Base-by-base conservation (phyloP, 169 alveolate genomes). In the Cryptosporidium canis region DNA sequence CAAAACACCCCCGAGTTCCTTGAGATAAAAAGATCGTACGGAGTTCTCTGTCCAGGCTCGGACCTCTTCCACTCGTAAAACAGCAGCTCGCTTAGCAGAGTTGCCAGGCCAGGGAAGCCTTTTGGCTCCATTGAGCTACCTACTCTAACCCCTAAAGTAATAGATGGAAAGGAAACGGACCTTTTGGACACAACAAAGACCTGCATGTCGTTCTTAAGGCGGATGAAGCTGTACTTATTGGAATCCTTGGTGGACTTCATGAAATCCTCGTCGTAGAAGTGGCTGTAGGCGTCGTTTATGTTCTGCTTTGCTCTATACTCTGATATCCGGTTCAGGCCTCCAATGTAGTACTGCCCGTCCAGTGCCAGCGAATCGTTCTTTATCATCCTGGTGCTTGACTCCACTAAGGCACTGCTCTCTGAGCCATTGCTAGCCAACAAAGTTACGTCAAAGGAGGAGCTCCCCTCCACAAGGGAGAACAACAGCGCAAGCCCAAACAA, bases 91-190 rank as follows among this genome's bases (percentile, higher is more conserved):
- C 64, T 77, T 27, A 61, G 39, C 35, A 77, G 39, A 21, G 87
- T 24, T 16, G 87, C 70, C 12, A 77, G n/a, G 5, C 87, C 87
- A 4, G 87, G 72, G n/a, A 56, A 39, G 39, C 61, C 12, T 5
- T 58, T 41, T 14, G 68, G 77, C 24, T 77, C 87, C 87, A 77
- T 77, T 1, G 55, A 77, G 24, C 77, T 77, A 5, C 87, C 87
- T 18, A 63, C 87, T 39, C 87, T 35, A 77, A 77, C 72, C n/a
- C 77, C 58, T 39, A 77, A 27, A 27, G 87, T 29, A 18, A 61
- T 31, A 7, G 64, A 24, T 18, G 87, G 39, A 43, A 27, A 58
- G 8, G 9, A n/a, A 41, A 6, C n/a, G 14, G 70, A 58, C n/a
- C 39, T 18, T 2, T 77, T 55, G 1, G 87, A 77, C n/a, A 77